phyloP scores from a whole-genome alignment of 2,329 filamentous ascomycete species.

The Aspergillus brunneoviolaceus region DNA sequence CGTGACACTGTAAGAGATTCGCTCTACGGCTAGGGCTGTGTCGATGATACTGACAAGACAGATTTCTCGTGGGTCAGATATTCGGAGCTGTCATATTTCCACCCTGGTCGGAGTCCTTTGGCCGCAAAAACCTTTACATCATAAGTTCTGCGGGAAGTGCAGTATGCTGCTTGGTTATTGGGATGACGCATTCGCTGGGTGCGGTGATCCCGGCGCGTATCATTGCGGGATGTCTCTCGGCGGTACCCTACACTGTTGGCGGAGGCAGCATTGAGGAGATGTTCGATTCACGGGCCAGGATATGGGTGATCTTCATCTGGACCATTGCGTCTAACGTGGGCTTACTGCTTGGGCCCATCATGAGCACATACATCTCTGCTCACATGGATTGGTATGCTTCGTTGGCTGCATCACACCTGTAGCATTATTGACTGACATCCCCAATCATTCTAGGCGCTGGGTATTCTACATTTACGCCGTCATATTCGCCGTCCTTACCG shows the following conservation, averaged over 20 bases:
- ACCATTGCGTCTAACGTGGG: slow-evolving; percentile 2
- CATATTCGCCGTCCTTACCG: neutral
- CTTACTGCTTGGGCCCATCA: slow-evolving; percentile 6
- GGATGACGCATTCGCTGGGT: neutral
- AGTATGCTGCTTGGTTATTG: slow-evolving; percentile 7
- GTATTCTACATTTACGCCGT: slow-evolving; percentile 13
- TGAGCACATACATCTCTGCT: slow-evolving; percentile 1
- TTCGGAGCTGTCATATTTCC: slow-evolving; percentile 9
- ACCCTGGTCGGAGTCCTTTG: slow-evolving; percentile 10
- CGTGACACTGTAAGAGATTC: neutral
- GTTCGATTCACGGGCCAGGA: slow-evolving; percentile 5
- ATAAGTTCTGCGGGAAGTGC: slow-evolving; percentile 1
- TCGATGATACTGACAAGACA: neutral
- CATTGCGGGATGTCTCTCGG: slow-evolving; percentile 7
- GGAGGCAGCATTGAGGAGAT: slow-evolving; percentile 12
- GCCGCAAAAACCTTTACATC: slow-evolving; percentile 12
- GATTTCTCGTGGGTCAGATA: slow-evolving; percentile 6
- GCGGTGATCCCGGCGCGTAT: slow-evolving; percentile 8
- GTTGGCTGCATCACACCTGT: neutral
- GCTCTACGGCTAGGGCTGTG: too few species aligned
- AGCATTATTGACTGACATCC: neutral
- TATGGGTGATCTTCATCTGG: slow-evolving; percentile 9
- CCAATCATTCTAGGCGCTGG: slow-evolving; percentile 5
- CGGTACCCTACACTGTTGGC: slow-evolving; percentile 9
- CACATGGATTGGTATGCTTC: slow-evolving; percentile 4